Base-by-base conservation (phyloP, 306 rosid species). In the Prunus salicina region DNA sequence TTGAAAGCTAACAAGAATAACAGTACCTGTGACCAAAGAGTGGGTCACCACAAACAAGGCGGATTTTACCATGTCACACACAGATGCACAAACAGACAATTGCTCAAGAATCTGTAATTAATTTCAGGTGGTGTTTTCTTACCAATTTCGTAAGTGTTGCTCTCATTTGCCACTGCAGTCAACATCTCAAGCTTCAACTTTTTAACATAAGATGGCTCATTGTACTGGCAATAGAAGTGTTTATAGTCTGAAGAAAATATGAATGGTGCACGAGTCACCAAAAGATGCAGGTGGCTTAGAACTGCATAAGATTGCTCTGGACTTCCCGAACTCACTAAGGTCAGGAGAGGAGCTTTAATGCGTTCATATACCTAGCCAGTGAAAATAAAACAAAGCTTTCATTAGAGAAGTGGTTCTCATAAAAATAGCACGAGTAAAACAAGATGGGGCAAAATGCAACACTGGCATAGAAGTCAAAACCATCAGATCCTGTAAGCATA, bases 261-360 rank as follows among this genome's bases (percentile, higher is more conserved):
- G 86, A 76, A 96, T 71, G 99, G 98, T 64, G 99, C 98, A 79
- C 99, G 99, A 93, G 91, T 87, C 88, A 96, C 99, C 91, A 96
- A 86, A 78, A 96, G 88, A 88, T 96, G 99, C 82, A 96, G 86
- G 85, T 96, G 99, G 71, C 98, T 92, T 78, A 96, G 82, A 88
- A 96, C 91, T 8, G 98, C 99, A 82, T 92, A 96, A 62, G 99
- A 96, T 86, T 91, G 99, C 80, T 96, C 98, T 24, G 98, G 96
- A 88, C 99, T 96, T 87, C 99, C 99, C 24, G 98, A 92, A 77
- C 99, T 92, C 90, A 96, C 98, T 79, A 89, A 88, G 78, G 99
- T 96, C 75, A 96, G 78, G 56, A 92, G 98, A 78, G 99, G 99
- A 55, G 99, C 99, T 85, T 96, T 96, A 74, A 96, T 96, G 14